phyloP scores from a whole-genome alignment of 2,329 filamentous ascomycete genomes.

The Phaeophleospora eucalypticola region DNA sequence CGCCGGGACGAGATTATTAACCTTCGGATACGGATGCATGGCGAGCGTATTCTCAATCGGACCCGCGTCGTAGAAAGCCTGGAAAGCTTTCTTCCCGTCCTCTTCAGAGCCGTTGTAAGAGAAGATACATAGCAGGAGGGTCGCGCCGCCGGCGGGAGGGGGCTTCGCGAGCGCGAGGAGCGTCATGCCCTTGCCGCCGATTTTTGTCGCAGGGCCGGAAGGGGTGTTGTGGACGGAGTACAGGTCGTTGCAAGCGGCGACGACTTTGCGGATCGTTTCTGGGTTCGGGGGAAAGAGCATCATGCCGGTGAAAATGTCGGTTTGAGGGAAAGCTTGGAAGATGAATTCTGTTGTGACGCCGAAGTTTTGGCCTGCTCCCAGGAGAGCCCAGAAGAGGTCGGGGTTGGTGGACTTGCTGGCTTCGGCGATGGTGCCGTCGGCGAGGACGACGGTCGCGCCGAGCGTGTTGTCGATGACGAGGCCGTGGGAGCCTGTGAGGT shows the following conservation, averaged over 20 bases:
- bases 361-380: conserved; percentile 46
- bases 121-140: conserved; percentile 20
- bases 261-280: conserved; percentile 17
- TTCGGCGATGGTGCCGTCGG: conserved; percentile 37
- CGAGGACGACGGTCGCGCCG: conserved; percentile 38
- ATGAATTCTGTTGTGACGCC: conserved; percentile 45
- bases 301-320: conserved; percentile 35
- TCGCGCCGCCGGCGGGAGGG: conserved; percentile 22
- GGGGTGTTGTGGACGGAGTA: conserved; percentile 16
- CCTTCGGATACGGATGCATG: conserved; percentile 20
- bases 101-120: conserved; percentile 19
- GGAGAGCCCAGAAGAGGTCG: conserved; percentile 49
- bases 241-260: conserved; percentile 21
- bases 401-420: conserved; percentile 43
- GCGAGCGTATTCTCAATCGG: conserved; percentile 22
- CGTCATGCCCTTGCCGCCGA: conserved; percentile 14
- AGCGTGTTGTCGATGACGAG: conserved; percentile 51
- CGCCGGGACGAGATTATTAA: conserved; percentile 24
- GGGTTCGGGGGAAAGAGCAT: conserved; percentile 33
- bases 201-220: conserved; percentile 16
- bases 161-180: conserved; percentile 23
- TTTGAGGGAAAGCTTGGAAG: conserved; percentile 33
- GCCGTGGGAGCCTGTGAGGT: conserved; percentile 53
- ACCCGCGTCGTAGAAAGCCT: conserved; percentile 22
- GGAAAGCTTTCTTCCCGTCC: conserved; percentile 19